A percentile compares a stretch with the other conserved stretches of the same genome.
phyloP scores from a whole-genome alignment of 352 stramenopile species.

The Globisporangium spiculum region DNA sequence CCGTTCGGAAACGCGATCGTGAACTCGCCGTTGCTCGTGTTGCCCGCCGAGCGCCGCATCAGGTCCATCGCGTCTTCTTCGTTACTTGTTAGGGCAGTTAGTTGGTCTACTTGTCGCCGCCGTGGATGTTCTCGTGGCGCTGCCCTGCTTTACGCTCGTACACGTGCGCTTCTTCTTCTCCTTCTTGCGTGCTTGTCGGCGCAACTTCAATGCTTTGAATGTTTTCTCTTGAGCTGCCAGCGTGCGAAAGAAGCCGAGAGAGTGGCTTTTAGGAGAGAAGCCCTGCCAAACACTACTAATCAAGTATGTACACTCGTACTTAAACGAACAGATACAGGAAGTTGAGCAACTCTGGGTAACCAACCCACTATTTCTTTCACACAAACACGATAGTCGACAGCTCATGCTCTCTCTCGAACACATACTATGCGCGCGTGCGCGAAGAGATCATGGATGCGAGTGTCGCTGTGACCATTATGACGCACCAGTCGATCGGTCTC shows the following conservation, averaged over 20 bases:
- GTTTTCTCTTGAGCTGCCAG: background rate
- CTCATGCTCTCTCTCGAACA: constrained; percentile 51
- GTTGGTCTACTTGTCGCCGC: background rate
- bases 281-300: too few relatives aligned
- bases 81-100: too few relatives aligned
- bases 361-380: too few relatives aligned
- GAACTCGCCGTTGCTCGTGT: constrained; percentile 55
- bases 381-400: too few relatives aligned
- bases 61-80: constrained; percentile 13
- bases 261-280: too few relatives aligned
- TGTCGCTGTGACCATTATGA: constrained; percentile 84
- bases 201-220: constrained; percentile 12
- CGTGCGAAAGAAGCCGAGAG: background rate
- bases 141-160: background rate
- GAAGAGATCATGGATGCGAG: constrained; percentile 82
- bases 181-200: background rate
- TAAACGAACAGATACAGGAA: too few relatives aligned
- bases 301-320: too few relatives aligned
- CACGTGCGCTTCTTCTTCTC: background rate
- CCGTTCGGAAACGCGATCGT: constrained; percentile 77
- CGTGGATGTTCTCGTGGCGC: background rate
- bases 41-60: constrained; percentile 20
- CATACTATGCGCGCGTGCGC: constrained; percentile 71
- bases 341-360: too few relatives aligned
- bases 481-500: constrained; percentile 85